These are phyloP conservation scores for Powellomyces hirtus DNA, from an alignment of 192 early-diverging fungal genomes.

Conservation along the genomic window DNA sequence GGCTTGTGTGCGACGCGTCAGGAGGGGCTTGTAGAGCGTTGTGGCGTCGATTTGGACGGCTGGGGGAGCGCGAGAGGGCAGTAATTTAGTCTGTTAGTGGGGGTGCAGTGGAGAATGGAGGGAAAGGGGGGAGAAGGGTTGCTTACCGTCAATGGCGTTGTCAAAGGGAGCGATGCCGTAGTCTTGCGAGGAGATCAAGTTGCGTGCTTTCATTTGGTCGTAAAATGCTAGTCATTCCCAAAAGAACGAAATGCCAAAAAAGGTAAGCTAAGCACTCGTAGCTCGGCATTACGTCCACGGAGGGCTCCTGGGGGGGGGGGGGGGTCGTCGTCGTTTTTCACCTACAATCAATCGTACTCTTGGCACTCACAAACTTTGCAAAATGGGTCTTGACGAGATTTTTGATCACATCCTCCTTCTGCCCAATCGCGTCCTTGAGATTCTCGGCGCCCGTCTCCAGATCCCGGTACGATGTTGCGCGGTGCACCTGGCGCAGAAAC, in stretches of 20 bases:
- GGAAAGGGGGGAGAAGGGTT: too few species aligned
- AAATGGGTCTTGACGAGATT: slow-evolving; percentile 93
- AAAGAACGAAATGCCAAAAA: neutral
- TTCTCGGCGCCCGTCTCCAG: slow-evolving; percentile 72
- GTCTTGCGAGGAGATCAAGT: slow-evolving; percentile 73
- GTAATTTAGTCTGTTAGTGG: neutral
- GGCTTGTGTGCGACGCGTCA: slow-evolving; percentile 78
- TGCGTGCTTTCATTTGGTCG: slow-evolving; percentile 84
- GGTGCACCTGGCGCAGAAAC: slow-evolving; percentile 83
- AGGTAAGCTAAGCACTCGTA: neutral
- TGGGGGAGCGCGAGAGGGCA: too few species aligned
- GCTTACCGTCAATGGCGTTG: slow-evolving; percentile 64
- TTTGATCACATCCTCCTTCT: slow-evolving; percentile 83
- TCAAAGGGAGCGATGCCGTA: slow-evolving; percentile 78
- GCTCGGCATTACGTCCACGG: neutral
- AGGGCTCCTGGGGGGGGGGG: neutral
- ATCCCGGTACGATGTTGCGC: slow-evolving; percentile 79
- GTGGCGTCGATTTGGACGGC: slow-evolving; percentile 67
- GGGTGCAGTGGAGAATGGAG: too few species aligned
- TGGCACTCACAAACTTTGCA: slow-evolving; percentile 93
- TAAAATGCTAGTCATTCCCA: slow-evolving; percentile 73
- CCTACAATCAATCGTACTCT: slow-evolving; percentile 89
- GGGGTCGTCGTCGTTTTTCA: neutral
- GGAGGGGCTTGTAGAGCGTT: slow-evolving; percentile 80
- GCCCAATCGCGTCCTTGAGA: slow-evolving; percentile 70